Evolutionary conservation across 1,284 basidiomycete species (phyloP).

Genomic region (Leccinum subrobustum): DNA sequence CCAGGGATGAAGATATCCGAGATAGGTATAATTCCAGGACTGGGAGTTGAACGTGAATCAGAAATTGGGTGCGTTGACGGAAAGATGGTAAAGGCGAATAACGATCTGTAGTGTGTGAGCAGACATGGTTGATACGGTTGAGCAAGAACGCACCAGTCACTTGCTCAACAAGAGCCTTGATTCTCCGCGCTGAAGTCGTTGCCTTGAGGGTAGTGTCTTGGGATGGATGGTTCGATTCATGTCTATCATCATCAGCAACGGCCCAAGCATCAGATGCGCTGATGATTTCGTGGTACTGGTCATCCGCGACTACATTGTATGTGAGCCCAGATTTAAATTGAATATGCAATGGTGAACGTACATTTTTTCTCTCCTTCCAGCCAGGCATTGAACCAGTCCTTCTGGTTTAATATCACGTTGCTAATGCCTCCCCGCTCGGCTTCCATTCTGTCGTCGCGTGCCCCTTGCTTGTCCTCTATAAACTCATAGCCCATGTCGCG

Average conservation of each 20-base stretch:
- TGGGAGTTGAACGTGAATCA: slow-evolving; percentile 84
- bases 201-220: slow-evolving; percentile 46
- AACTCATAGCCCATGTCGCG: slow-evolving; percentile 75
- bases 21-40: slow-evolving; percentile 75
- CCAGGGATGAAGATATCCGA: slow-evolving; percentile 81
- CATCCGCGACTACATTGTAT: slow-evolving; percentile 61
- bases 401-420: slow-evolving; percentile 77
- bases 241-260: slow-evolving; percentile 69
- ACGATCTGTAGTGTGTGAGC: slow-evolving; percentile 56
- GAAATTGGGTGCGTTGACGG: slow-evolving; percentile 78
- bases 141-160: slow-evolving; percentile 64
- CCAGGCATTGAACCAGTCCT: slow-evolving; percentile 92
- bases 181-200: slow-evolving; percentile 77
- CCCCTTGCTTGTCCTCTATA: slow-evolving; percentile 41
- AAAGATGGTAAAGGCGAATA: slow-evolving; percentile 85
- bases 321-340: neutral
- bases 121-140: neutral
- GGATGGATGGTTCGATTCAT: slow-evolving; percentile 39
- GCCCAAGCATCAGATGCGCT: slow-evolving; percentile 83
- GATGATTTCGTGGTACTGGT: slow-evolving; percentile 83
- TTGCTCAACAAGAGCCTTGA: slow-evolving; percentile 85
- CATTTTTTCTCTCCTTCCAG: slow-evolving; percentile 84
- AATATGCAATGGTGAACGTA: slow-evolving; percentile 41
- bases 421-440: slow-evolving; percentile 73
- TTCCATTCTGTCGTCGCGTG: slow-evolving; percentile 26